phyloP scores from a whole-genome alignment of 2,329 filamentous ascomycete species.

The Hymenoscyphus linearis region DNA sequence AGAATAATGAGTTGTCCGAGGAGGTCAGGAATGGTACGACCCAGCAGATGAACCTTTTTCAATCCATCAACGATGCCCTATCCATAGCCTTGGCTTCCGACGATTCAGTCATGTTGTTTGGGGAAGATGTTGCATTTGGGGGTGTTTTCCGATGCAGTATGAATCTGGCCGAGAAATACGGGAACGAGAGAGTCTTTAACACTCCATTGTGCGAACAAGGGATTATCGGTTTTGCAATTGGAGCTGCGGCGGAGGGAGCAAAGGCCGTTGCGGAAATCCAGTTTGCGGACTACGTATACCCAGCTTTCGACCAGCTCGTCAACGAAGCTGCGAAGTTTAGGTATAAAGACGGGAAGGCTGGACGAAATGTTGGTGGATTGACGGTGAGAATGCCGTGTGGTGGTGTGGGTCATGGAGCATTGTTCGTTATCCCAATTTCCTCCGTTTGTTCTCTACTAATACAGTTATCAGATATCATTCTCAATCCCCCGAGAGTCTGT shows the following conservation, averaged over 20 bases:
- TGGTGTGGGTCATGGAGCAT: conserved; percentile 65
- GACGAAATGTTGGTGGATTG: conserved; percentile 55
- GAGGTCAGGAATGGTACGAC: conserved; percentile 64
- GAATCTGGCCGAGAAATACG: conserved; percentile 83
- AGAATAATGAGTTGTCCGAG: conserved; percentile 64
- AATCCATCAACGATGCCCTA: conserved; percentile 87
- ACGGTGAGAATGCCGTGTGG: conserved; percentile 69
- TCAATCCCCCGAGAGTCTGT: conserved; percentile 66
- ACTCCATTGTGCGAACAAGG: conserved; percentile 92
- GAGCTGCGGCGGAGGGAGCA: conserved; percentile 85
- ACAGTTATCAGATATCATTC: conserved; percentile 53
- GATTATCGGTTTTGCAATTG: conserved; percentile 89
- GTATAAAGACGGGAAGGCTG: conserved; percentile 57
- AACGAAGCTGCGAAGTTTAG: conserved; percentile 71
- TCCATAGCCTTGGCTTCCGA: conserved; percentile 76
- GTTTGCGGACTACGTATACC: conserved; percentile 74
- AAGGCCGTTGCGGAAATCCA: conserved; percentile 85
- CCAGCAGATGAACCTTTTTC: conserved; percentile 88
- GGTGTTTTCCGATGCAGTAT: conserved; percentile 94
- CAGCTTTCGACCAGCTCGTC: conserved; percentile 72
- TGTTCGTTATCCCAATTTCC: conserved; percentile 39
- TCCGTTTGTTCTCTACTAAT: conserved; percentile 14
- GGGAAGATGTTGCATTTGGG: conserved; percentile 95
- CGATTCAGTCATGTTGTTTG: conserved; percentile 84
- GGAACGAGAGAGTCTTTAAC: conserved; percentile 88